Evolutionary conservation across 2,329 filamentous ascomycete species (phyloP).

Genomic region (Trichoderma pleuroti): DNA sequence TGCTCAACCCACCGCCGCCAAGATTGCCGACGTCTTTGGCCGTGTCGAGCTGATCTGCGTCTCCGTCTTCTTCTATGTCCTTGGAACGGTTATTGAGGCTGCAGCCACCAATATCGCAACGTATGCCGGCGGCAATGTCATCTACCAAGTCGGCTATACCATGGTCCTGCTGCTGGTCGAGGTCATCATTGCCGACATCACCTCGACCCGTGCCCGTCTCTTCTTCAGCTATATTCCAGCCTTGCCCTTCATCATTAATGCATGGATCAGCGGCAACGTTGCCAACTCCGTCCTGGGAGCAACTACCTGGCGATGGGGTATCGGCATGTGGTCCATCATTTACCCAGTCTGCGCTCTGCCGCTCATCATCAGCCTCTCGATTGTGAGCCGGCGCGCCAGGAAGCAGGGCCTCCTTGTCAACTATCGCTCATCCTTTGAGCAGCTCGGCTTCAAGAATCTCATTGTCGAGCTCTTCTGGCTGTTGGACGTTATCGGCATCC

Average conservation of each 20-base stretch:
- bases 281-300: conserved; percentile 43
- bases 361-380: conserved; percentile 49
- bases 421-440: conserved; percentile 21
- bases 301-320: conserved; percentile 59
- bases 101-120: conserved; percentile 44
- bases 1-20: conserved; percentile 54
- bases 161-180: conserved; percentile 59
- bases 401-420: conserved; percentile 44
- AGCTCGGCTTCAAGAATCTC: conserved; percentile 30
- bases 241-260: conserved; percentile 59
- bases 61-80: conserved; percentile 59
- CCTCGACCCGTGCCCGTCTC: conserved; percentile 59
- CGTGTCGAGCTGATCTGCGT: conserved; percentile 55
- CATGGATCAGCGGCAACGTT: conserved; percentile 61
- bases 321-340: conserved; percentile 63
- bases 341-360: conserved; percentile 57
- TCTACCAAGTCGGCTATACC: conserved; percentile 64
- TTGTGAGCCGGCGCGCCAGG: conserved; percentile 51
- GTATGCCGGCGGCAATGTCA: conserved; percentile 55
- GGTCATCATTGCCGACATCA: conserved; percentile 62
- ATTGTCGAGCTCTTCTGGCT: conserved; percentile 44
- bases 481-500: conserved; percentile 44
- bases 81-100: conserved; percentile 56
- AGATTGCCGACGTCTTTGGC: conserved; percentile 61
- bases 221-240: conserved; percentile 63